Evolutionary conservation across 805 yeast species (phyloP).

Genomic region (Lachancea waltii): DNA sequence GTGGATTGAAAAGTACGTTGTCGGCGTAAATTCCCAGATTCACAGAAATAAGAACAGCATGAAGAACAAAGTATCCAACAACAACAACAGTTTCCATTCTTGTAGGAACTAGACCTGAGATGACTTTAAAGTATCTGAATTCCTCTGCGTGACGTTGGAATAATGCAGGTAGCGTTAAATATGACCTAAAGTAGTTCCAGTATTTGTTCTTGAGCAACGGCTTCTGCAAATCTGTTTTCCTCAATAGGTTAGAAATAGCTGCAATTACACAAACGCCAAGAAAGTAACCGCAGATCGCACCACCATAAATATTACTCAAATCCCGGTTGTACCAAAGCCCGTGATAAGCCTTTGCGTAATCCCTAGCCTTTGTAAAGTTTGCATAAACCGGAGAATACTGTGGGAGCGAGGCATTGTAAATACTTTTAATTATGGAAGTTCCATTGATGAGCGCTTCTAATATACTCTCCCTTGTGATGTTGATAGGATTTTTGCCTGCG

Average conservation of each 20-base stretch:
- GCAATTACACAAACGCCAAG: neutral
- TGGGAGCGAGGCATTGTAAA: neutral
- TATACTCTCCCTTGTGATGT: neutral
- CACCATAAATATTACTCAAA: neutral
- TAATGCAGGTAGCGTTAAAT: slow-evolving; percentile 15
- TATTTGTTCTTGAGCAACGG: neutral
- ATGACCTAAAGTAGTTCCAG: slow-evolving; percentile 12
- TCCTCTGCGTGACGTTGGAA: slow-evolving; percentile 18
- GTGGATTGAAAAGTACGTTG: slow-evolving; percentile 15
- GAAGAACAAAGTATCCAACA: slow-evolving; percentile 15
- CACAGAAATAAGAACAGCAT: slow-evolving; percentile 10
- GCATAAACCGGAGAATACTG: neutral
- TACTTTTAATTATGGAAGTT: neutral
- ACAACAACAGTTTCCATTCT: slow-evolving; percentile 19
- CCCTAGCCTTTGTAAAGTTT: neutral
- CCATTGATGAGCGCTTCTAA: neutral
- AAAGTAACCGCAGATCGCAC: neutral
- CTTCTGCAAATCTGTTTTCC: neutral
- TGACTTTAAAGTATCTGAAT: slow-evolving; percentile 6
- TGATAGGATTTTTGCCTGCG: neutral
- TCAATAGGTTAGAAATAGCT: neutral
- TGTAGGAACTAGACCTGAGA: slow-evolving; percentile 20
- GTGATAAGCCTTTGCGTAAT: neutral
- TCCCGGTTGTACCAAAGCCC: neutral
- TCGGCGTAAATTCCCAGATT: slow-evolving; percentile 16